Evolutionary conservation across 768 basidiomycete genomes (phyloP), one percentile per base, ranked within the genome.

Genomic region (Tephrocybe sp.): DNA sequence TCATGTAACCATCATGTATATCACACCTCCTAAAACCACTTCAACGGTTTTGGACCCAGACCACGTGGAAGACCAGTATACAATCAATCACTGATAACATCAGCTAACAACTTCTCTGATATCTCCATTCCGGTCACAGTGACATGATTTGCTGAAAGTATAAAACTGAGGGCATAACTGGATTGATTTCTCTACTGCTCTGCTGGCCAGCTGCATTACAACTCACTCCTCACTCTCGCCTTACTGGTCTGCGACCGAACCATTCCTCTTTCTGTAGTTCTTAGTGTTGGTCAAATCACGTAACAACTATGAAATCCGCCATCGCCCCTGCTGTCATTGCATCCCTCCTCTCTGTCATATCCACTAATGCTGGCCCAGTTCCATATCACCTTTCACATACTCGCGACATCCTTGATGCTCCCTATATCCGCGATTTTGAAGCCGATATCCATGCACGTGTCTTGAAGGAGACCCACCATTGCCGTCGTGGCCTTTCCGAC

Each of bases 121-220:
- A n/a, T n/a, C n/a, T n/a, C n/a, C n/a, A n/a, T n/a, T n/a, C n/a
- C n/a, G n/a, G n/a, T n/a, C n/a, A n/a, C n/a, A n/a, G n/a, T n/a
- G n/a, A n/a, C n/a, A n/a, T n/a, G n/a, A n/a, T n/a, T n/a, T n/a
- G n/a, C n/a, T n/a, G n/a, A n/a, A n/a, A n/a, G 26, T 42, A 50
- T 50, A 44, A 44, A 45, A 15, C 21, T 32, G 32, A 18, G 32
- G 21, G 18, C 7, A 3, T 18, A 15, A n/a, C 20, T 15, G n/a
- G 32, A 17, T 10, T 14, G 5, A 3, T 34, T 42, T 37, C 36
- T 21, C 24, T 28, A 41, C 30, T 15, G 39, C 25, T 53, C 51
- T 53, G 51, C 51, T 47, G 51, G 51, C 36, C 51, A 42, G 51
- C 47, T 46, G 37, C 21, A 40, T 34, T 3, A 30, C 39, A 24